Conservation (phyloP, 1,284 basidiomycete species). For the Melampsora occidentalis region DNA sequence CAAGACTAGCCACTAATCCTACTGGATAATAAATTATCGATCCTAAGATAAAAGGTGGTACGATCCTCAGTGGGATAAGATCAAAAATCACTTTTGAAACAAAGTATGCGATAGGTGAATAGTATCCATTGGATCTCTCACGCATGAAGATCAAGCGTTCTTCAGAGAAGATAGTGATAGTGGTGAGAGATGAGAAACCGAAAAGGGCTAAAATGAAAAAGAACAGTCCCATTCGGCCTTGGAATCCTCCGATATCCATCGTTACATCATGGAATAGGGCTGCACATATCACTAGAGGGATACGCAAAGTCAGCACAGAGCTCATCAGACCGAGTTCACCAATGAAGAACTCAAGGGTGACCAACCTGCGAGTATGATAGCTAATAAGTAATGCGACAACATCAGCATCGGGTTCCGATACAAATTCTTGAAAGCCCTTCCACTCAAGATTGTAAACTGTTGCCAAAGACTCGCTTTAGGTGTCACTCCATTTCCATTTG, state of each 20-base stretch:
- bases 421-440: constrained; percentile 95
- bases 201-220: constrained; percentile 94
- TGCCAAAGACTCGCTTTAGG: constrained; percentile 74
- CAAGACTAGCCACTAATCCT: constrained; percentile 83
- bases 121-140: constrained; percentile 94
- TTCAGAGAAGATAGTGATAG: constrained; percentile 84
- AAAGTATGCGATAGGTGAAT: constrained; percentile 92
- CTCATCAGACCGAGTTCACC: constrained; percentile 65
- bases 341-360: constrained; percentile 59
- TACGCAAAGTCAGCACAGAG: constrained; percentile 62
- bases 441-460: constrained; percentile 88
- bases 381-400: constrained; percentile 81
- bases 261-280: constrained; percentile 38
- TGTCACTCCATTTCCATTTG: neutral
- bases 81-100: constrained; percentile 94
- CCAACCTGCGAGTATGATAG: constrained; percentile 76
- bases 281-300: constrained; percentile 46
- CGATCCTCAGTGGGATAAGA: constrained; percentile 84
- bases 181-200: constrained; percentile 91
- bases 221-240: constrained; percentile 81
- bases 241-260: constrained; percentile 84
- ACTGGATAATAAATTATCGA: constrained; percentile 90
- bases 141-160: constrained; percentile 94
- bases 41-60: constrained; percentile 89
- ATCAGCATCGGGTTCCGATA: constrained; percentile 82